Evolutionary conservation across 495 filamentous ascomycete genomes (phyloP).

Genomic region (Lindgomyces ingoldianus): DNA sequence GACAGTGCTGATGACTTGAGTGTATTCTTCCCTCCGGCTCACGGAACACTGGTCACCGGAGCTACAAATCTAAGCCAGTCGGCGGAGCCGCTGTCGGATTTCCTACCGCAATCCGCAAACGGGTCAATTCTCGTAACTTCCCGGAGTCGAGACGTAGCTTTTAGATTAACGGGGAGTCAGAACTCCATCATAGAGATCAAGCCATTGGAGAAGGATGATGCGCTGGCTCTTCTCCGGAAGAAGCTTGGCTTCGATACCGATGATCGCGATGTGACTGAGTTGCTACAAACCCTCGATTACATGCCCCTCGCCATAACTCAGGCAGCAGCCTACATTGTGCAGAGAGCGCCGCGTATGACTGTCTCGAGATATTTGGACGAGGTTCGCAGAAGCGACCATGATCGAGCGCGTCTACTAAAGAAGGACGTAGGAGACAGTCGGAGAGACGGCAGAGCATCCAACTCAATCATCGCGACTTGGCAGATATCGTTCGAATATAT

Average conservation of each 20-base stretch:
- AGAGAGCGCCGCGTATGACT: conserved; percentile 29
- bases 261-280: conserved; percentile 4
- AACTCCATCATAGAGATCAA: conserved; percentile 45
- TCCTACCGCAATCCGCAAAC: conserved; percentile 10
- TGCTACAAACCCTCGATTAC: conserved; percentile 5
- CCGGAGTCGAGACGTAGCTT: too few species aligned
- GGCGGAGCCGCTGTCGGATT: not conserved
- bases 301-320: conserved; percentile 11
- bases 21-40: not conserved
- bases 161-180: conserved; percentile 40
- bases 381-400: conserved; percentile 45
- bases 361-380: conserved; percentile 43
- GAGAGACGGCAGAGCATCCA: conserved; percentile 47
- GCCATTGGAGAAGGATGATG: conserved; percentile 42
- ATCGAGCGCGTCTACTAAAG: conserved; percentile 45
- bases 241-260: conserved; percentile 41
- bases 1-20: conserved; percentile 22
- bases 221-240: conserved; percentile 46
- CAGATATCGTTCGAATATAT: conserved; percentile 52
- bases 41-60: not conserved
- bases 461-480: conserved; percentile 51
- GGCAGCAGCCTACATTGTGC: conserved; percentile 13
- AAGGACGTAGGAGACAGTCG: conserved; percentile 45
- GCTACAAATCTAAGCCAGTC: not conserved
- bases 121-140: conserved; percentile 27